Evolutionary conservation across 2,329 filamentous ascomycete genomes (phyloP).

Genomic region (Fusarium pseudocircinatum): DNA sequence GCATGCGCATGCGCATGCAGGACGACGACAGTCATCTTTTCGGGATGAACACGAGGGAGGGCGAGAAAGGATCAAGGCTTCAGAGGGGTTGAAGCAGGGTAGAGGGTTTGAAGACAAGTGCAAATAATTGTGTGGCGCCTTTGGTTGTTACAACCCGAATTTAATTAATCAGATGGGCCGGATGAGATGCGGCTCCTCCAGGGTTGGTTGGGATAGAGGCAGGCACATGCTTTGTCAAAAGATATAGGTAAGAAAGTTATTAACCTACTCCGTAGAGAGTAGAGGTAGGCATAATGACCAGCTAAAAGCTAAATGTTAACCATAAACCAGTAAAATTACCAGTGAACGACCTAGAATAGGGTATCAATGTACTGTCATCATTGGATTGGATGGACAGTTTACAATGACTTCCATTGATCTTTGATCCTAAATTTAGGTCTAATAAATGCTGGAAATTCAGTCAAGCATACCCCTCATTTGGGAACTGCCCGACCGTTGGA

Average conservation of each 20-base stretch:
- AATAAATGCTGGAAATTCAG: slow-evolving; percentile 10
- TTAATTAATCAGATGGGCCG: slow-evolving; percentile 17
- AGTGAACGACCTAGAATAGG: neutral
- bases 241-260: neutral
- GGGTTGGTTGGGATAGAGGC: neutral
- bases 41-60: slow-evolving; percentile 27
- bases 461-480: slow-evolving; percentile 32
- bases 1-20: slow-evolving; percentile 11
- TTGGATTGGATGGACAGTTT: neutral
- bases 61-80: slow-evolving; percentile 12
- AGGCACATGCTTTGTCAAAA: neutral
- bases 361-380: neutral
- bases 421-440: slow-evolving; percentile 17
- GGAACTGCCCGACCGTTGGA: slow-evolving; percentile 15
- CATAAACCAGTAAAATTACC: neutral
- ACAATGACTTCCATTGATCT: neutral
- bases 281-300: neutral
- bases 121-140: neutral
- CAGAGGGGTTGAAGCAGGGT: neutral
- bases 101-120: neutral
- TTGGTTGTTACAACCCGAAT: neutral
- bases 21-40: slow-evolving; percentile 12
- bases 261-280: too few species aligned
- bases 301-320: neutral
- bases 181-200: slow-evolving; percentile 31